A percentile compares a stretch with the other conserved stretches of the same genome.
Evolutionary conservation across 257 asterid genomes (phyloP).

Genomic region (Solanum sitiens): DNA sequence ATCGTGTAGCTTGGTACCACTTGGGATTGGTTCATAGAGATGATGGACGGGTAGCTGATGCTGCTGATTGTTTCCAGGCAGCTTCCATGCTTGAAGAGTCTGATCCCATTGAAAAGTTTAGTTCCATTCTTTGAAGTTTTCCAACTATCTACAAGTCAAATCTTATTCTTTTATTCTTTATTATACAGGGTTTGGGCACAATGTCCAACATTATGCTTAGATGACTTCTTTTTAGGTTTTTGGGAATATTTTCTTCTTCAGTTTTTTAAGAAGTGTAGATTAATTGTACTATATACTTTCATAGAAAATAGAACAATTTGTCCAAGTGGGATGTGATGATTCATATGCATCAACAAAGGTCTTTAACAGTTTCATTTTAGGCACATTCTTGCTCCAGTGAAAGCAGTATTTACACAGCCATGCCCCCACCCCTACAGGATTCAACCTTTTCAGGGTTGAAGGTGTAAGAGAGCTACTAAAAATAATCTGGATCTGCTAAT

Average conservation of each 20-base stretch:
- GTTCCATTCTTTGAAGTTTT: conserved; percentile 40
- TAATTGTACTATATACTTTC: neutral
- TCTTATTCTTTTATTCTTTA: conserved; percentile 67
- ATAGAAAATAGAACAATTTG: neutral
- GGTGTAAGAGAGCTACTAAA: neutral
- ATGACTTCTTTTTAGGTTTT: neutral
- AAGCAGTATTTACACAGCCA: neutral
- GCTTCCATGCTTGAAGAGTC: conserved; percentile 92
- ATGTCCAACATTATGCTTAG: conserved; percentile 2
- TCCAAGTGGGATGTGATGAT: neutral
- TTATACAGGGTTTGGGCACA: neutral
- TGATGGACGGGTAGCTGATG: conserved; percentile 80
- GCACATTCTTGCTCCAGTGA: neutral
- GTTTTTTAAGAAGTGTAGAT: neutral
- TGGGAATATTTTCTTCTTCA: neutral
- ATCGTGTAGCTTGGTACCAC: conserved; percentile 76
- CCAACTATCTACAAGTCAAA: neutral
- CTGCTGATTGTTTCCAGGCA: conserved; percentile 95
- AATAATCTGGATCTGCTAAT: neutral
- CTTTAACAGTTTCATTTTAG: neutral
- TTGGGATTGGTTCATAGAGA: conserved; percentile 81
- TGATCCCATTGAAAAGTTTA: conserved; percentile 77
- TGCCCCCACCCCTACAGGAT: neutral
- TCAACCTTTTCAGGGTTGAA: neutral
- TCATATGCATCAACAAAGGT: neutral